These are phyloP conservation scores for Hydrangea macrophylla DNA, from an alignment of 148 eudicot species.

Conservation along the genomic window DNA sequence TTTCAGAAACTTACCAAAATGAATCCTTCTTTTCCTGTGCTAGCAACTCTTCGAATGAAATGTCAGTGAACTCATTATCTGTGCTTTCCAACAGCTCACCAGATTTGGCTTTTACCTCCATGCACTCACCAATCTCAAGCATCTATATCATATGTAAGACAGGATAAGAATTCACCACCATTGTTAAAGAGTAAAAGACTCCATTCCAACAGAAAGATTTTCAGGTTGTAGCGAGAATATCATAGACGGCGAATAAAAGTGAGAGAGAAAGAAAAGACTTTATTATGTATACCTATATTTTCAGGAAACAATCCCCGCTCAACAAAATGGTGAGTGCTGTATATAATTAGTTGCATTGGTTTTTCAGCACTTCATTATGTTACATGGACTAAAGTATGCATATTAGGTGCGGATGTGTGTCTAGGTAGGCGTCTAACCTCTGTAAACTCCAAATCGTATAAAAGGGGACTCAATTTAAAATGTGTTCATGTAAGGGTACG, in stretches of 20 bases:
- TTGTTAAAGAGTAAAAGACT: neutral
- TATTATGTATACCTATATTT: neutral
- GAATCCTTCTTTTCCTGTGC: conserved; percentile 72
- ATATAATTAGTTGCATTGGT: neutral
- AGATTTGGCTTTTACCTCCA: conserved; percentile 51
- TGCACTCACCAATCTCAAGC: conserved; percentile 48
- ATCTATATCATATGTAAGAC: conserved; percentile 35
- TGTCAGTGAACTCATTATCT: conserved; percentile 34
- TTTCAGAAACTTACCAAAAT: conserved; percentile 44
- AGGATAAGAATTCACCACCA: neutral
- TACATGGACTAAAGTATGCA: too few relatives aligned
- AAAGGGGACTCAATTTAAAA: too few relatives aligned
- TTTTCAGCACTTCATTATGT: neutral
- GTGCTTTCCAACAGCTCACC: conserved; percentile 27
- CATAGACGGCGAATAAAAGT: neutral
- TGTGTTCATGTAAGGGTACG: too few relatives aligned
- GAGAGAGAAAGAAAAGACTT: neutral
- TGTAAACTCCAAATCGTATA: too few relatives aligned
- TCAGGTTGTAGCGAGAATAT: neutral
- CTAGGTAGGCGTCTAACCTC: too few relatives aligned
- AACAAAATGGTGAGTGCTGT: neutral
- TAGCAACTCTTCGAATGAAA: conserved; percentile 66
- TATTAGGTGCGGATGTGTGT: too few relatives aligned
- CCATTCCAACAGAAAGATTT: too few relatives aligned
- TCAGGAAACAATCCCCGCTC: neutral